These are phyloP conservation scores for Pelargonium fulgidum DNA, from an alignment of 441 rosid species.

Conservation along the genomic window DNA sequence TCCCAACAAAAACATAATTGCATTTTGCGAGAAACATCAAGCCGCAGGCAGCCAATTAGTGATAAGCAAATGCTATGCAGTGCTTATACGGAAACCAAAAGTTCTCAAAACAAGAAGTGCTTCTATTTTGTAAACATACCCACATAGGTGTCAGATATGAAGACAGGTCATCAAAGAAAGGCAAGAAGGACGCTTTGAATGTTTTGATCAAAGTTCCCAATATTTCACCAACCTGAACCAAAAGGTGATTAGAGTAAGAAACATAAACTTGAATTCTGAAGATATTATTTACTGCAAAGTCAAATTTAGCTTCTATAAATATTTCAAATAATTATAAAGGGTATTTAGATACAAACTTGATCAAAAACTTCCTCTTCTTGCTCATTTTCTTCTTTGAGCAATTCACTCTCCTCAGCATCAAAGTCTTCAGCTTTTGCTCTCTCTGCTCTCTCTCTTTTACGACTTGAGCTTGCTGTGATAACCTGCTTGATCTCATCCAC, in stretches of 20 bases:
- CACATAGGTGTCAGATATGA: constrained; percentile 98
- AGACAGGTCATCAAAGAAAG: constrained; percentile 87
- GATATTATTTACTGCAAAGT: not conserved
- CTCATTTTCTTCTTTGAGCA: constrained; percentile 97
- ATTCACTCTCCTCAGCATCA: constrained; percentile 95
- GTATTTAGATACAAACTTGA: constrained; percentile 53
- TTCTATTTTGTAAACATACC: constrained; percentile 52
- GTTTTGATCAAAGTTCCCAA: constrained; percentile 97
- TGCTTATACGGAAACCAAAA: not conserved
- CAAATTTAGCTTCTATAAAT: too few relatives aligned
- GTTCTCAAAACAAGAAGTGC: not conserved
- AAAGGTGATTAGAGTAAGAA: constrained; percentile 10
- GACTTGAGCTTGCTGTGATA: constrained; percentile 91
- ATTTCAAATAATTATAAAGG: constrained; percentile 16
- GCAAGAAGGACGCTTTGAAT: constrained; percentile 83
- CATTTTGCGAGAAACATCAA: not conserved
- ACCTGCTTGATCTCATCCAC: constrained; percentile 92
- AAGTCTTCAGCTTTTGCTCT: constrained; percentile 95
- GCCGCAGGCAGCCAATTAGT: not conserved
- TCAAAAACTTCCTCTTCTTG: constrained; percentile 99
- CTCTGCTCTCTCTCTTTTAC: constrained; percentile 89
- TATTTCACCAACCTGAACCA: constrained; percentile 86
- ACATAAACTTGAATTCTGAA: constrained; percentile 7
- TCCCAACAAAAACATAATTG: not conserved
- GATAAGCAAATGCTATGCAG: too few relatives aligned